Evolutionary conservation across 2,329 filamentous ascomycete species (phyloP), one percentile per base, ranked within the genome.

Genomic region (Xylariales sp.): DNA sequence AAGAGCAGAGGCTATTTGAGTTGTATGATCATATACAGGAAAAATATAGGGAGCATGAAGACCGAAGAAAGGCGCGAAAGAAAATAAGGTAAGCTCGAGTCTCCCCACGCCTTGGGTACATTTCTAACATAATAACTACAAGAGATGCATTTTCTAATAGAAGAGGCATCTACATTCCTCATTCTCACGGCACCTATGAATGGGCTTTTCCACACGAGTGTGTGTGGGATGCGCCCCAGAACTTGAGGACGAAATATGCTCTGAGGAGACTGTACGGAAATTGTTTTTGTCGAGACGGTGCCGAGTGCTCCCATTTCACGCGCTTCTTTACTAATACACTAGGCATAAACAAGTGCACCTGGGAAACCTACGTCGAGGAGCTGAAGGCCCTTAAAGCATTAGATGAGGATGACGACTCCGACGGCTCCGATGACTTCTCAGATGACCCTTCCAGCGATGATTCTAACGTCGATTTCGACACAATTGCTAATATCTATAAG

Each of bases 11-110:
- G 45, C 46, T 74, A 10, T 72, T 69, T 41, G 52, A 55, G 16
- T 50, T 74, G 30, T 74, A 74, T 34, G 18, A 65, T 10, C 56
- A 72, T 30, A 71, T 74, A 45, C 64, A 73, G n/a, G 50, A 36
- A 23, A 67, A 34, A 52, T 69, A 34, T 34, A 43, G 48, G 49
- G 62, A 28, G 16, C 23, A 18, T 55, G 34, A 55, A 18, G 2
- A 8, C 32, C 52, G 52, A 9, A 28, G 10, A 23, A 18, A 41
- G 1, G 34, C 12, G 18, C 3, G 28, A 36, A 7, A 30, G 36
- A 43, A 3, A 41, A 43, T 55, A 10, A 41, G 34, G 52, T 55
- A 34, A 34, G 32, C 32, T 34, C 8, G 32, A 34, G 5, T 34
- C 32, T 34, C 8, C 32, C 32, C 8, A 34, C 8, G 32, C 8